Evolutionary conservation across 2,329 filamentous ascomycete genomes (phyloP).

Genomic region (Celoporthe dispersa): DNA sequence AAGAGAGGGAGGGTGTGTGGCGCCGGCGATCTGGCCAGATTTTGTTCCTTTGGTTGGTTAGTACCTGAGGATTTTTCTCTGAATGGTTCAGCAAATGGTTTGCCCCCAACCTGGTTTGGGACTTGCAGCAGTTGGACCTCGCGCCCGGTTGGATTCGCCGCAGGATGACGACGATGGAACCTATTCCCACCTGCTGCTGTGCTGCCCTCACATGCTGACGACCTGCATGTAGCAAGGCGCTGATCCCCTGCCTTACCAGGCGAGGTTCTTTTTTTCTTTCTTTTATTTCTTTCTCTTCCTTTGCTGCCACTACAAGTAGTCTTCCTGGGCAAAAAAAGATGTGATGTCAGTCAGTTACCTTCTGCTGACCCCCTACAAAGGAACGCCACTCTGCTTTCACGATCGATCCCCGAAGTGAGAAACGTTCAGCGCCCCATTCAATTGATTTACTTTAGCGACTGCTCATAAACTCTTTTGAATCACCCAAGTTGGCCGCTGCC

Average conservation of each 20-base stretch:
- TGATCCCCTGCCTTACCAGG: neutral
- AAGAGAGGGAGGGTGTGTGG: neutral
- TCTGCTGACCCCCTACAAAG: neutral
- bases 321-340: neutral
- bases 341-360: neutral
- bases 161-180: slow-evolving; percentile 9
- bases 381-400: neutral
- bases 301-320: no score
- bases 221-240: neutral
- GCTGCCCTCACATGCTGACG: neutral
- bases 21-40: neutral
- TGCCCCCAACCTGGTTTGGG: neutral
- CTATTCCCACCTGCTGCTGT: neutral
- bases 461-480: no score
- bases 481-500: neutral
- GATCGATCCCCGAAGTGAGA: neutral
- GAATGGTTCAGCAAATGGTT: neutral
- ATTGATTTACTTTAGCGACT: neutral
- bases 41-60: neutral
- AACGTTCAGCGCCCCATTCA: neutral
- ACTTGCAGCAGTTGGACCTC: neutral
- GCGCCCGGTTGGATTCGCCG: neutral
- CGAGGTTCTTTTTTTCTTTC: neutral
- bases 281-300: no score
- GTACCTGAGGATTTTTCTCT: neutral